Conservation (phyloP, 2,329 filamentous ascomycete species). For the Fusarium ramigenum region DNA sequence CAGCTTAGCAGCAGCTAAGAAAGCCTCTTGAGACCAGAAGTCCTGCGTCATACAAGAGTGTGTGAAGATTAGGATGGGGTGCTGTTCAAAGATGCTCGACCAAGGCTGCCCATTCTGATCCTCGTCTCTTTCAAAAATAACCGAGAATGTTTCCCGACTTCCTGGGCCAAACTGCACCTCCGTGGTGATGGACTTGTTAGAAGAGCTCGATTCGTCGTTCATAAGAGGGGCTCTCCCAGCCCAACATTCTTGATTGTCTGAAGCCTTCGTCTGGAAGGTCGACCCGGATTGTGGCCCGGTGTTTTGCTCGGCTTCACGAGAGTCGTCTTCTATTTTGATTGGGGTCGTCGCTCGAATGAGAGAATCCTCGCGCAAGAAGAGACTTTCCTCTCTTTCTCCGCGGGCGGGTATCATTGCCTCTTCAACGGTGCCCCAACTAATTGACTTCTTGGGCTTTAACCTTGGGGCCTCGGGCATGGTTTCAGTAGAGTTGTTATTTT, state of each 20-base stretch:
- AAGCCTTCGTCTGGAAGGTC: background rate
- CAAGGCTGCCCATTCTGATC: constrained; percentile 31
- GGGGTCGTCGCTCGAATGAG: background rate
- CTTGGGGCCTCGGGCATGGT: background rate
- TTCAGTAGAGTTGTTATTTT: background rate
- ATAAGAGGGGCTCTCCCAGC: background rate
- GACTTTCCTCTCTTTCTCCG: constrained; percentile 37
- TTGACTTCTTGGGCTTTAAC: constrained; percentile 42
- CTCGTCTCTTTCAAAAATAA: constrained; percentile 19
- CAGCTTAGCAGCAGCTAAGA: constrained; percentile 22
- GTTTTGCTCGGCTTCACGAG: background rate
- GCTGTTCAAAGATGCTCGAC: constrained; percentile 40
- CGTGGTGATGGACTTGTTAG: constrained; percentile 9
- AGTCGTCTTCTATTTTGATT: background rate
- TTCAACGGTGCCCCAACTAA: constrained; percentile 37
- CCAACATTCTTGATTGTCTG: background rate
- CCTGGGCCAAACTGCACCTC: constrained; percentile 30
- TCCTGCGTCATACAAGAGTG: constrained; percentile 49
- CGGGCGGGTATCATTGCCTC: constrained; percentile 38
- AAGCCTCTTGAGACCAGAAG: constrained; percentile 35
- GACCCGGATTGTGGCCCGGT: background rate
- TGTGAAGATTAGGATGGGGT: constrained; percentile 45
- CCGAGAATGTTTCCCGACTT: constrained; percentile 6
- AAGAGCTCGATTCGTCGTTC: background rate
- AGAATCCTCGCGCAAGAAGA: constrained; percentile 33